These are phyloP conservation scores for Phialocephala subalpina DNA, from an alignment of 2,329 filamentous ascomycete species.

Conservation along the genomic window DNA sequence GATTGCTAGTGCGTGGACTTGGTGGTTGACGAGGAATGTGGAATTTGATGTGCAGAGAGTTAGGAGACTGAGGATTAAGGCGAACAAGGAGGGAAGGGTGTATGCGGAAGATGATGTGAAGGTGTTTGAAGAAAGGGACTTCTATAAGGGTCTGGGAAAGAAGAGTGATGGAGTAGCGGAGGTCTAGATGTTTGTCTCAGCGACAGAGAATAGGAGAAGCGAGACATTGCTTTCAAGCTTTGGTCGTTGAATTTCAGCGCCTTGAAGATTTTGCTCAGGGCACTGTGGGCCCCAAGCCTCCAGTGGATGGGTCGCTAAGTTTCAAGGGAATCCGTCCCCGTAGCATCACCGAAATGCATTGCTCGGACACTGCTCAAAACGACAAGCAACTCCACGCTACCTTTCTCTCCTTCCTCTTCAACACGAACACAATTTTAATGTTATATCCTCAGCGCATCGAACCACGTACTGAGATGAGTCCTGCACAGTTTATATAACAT, in stretches of 20 bases:
- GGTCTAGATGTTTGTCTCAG: not conserved
- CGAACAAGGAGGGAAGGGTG: conserved; percentile 39
- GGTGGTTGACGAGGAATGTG: conserved; percentile 51
- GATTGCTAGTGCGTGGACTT: conserved; percentile 50
- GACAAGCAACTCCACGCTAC: too few species aligned
- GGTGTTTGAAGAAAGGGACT: conserved; percentile 35
- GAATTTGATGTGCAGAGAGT: conserved; percentile 49
- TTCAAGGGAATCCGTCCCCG: too few species aligned
- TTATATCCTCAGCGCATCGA: too few species aligned
- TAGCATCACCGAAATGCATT: too few species aligned
- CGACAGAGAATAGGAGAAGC: not conserved
- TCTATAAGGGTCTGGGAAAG: conserved; percentile 29
- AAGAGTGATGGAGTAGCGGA: not conserved
- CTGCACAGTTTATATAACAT: too few species aligned
- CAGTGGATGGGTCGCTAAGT: too few species aligned
- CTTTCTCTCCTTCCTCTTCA: too few species aligned
- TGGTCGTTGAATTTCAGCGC: not conserved
- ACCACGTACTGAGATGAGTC: too few species aligned
- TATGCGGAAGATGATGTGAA: conserved; percentile 44
- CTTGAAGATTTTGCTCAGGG: not conserved
- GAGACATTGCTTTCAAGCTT: not conserved
- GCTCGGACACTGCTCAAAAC: too few species aligned
- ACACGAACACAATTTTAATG: too few species aligned
- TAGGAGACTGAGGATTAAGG: conserved; percentile 41
- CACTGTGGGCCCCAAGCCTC: too few species aligned